phyloP scores from a whole-genome alignment of 179 eudicot species.

The Spergularia azorica region DNA sequence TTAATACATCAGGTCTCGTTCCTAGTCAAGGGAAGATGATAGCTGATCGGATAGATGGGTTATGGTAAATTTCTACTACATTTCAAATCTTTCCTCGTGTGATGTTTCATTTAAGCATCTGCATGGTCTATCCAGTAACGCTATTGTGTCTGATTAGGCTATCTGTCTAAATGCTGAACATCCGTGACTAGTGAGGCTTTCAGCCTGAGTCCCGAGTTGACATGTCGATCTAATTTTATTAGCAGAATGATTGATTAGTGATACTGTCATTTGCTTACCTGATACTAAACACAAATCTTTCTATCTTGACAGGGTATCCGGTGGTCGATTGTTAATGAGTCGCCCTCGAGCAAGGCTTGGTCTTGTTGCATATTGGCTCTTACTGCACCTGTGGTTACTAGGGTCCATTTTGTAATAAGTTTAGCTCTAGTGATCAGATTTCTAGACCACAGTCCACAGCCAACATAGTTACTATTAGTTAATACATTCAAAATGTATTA shows the following conservation, averaged over 20 bases:
- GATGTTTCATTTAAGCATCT: neutral
- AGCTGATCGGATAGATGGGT: conserved; percentile 90
- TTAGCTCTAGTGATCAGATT: conserved; percentile 22
- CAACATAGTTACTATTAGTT: neutral
- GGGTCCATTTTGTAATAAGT: conserved; percentile 70
- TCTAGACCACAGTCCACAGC: conserved; percentile 21
- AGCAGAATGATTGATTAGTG: neutral
- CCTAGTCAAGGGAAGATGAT: conserved; percentile 85
- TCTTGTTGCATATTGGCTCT: conserved; percentile 79
- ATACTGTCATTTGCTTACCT: neutral
- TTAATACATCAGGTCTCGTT: conserved; percentile 83
- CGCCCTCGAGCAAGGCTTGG: conserved; percentile 91
- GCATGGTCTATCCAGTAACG: neutral
- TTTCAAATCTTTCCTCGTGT: conserved; percentile 3
- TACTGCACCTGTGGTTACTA: conserved; percentile 84
- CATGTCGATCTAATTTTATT: neutral
- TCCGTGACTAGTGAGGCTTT: no score
- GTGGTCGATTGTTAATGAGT: conserved; percentile 79
- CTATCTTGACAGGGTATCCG: conserved; percentile 68
- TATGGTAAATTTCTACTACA: conserved; percentile 56
- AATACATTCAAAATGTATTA: conserved; percentile 26
- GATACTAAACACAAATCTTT: conserved; percentile 1
- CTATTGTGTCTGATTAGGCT: no score
- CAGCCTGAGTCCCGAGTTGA: no score
- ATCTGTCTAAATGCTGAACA: no score